These are phyloP conservation scores for Nakaseomyces nivariensis DNA, from an alignment of 1,139 yeast species.

Conservation along the genomic window DNA sequence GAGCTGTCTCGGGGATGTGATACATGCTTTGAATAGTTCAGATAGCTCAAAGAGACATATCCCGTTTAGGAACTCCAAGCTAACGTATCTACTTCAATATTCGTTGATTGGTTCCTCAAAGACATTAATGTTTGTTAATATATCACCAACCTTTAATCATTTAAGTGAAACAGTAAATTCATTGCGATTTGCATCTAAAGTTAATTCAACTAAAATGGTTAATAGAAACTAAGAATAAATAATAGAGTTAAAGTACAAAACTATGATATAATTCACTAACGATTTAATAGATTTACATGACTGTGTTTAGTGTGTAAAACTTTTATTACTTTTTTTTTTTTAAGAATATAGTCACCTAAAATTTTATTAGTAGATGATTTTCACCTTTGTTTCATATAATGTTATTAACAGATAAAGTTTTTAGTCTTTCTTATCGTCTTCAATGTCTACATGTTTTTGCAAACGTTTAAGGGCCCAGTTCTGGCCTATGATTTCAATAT, in stretches of 20 bases:
- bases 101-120: conserved; percentile 82
- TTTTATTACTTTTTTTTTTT: neutral
- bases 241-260: conserved; percentile 1
- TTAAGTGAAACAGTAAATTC: conserved; percentile 75
- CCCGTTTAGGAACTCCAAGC: conserved; percentile 49
- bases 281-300: neutral
- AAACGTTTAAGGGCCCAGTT: conserved; percentile 52
- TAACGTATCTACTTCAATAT: conserved; percentile 75
- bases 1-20: conserved; percentile 86
- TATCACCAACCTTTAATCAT: conserved; percentile 58
- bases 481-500: conserved; percentile 57
- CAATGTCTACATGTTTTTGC: neutral
- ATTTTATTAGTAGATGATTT: neutral
- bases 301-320: too few relatives aligned
- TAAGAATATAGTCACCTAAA: neutral
- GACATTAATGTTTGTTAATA: conserved; percentile 87
- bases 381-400: too few relatives aligned
- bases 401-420: neutral
- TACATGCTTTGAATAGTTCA: conserved; percentile 50
- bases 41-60: conserved; percentile 33
- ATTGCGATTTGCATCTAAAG: conserved; percentile 80
- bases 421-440: neutral
- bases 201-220: conserved; percentile 43
- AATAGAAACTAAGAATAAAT: conserved; percentile 5
- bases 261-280: neutral